Evolutionary conservation across 148 eudicot genomes (phyloP), one percentile per base, ranked within the genome.

Genomic region (Limonium bicolor): DNA sequence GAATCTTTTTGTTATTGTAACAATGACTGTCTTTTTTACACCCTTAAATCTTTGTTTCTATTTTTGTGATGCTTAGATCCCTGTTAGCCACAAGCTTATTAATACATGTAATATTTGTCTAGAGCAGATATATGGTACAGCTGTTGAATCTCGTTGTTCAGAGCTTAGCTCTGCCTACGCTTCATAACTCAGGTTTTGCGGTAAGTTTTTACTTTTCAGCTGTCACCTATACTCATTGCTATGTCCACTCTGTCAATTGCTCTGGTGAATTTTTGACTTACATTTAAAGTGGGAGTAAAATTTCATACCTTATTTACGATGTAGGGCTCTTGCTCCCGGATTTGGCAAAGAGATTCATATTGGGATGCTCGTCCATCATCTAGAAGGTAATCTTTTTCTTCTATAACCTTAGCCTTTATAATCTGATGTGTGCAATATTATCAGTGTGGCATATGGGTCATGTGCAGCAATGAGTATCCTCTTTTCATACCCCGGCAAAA

Each of bases 331-430:
- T 69, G 74, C 57, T 90, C 99, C 39, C 71, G 99, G 40, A 81
- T 90, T 68, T 90, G 99, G 99, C 99, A 90, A 72, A 76, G 99
- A 9, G 85, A 78, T 56, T 90, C 99, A 9, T 90, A 85, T 59
- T 90, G 99, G 99, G 68, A 81, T 76, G 80, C 99, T 13, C 72
- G 94, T 41, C 95, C 99, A 35, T 80, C 95, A 46, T 85, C 94
- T 27, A 69, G 86, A 64, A 85, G 99, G 99, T 90, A 68, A 27
- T 48, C 29, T 28, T 46, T 25, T 20, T 27, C 61, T 28, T 9
- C 27, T 23, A 37, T 25, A n/a, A n/a, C n/a, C n/a, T n/a, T n/a
- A n/a, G n/a, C n/a, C n/a, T 12, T 41, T 18, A 24, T 4, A 14
- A 21, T 21, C 27, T 24, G 9, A 29, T 29, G 12, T 29, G 12